Base-by-base conservation (phyloP, 371 early-diverging fungal species). In the Mucor racemosus region DNA sequence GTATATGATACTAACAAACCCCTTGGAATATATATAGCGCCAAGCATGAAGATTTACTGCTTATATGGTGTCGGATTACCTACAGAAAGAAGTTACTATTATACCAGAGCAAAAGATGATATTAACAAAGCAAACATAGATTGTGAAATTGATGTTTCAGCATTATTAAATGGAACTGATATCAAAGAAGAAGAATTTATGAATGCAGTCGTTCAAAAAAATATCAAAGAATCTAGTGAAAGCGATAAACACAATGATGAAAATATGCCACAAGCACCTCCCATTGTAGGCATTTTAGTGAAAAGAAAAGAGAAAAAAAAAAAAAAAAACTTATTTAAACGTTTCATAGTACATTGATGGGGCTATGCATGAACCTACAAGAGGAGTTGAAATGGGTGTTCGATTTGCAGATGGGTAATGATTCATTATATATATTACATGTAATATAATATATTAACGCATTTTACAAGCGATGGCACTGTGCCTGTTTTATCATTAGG, bases 401-500 rank as follows among this genome's bases (percentile, higher is more conserved):
- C 76, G 86, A 15, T 79, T 76, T 62, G 70, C 77, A 5, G 80
- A 86, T 39, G 85, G 84, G 84, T 84, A 78, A 76, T 65, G 58
- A 26, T 26, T 26, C 26, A 26, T 26, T 26, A 26, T 26, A 26
- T 26, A 26, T 26, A 26, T 26, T 26, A 26, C 26, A 26, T 26
- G 3, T 26, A 26, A 26, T 26, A 26, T 26, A 26, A 26, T 26
- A 17, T 35, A 26, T 19, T 14, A 44, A 33, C 34, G 3, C 3
- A 17, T 41, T 5, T 4, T 58, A 62, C 1, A 1, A 94, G 98
- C 15, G 97, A 98, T 76, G 96, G 95, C 33, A 95, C 97, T 0
- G 97, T 97, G 0, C 96, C 96, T 0, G 69, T 97, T 31, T 64
- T 98, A 19, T 94, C 95, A 2, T 76, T 91, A n/a, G 97, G 96